phyloP scores from a whole-genome alignment of 305 asterid species.

The Rubia tinctorum region DNA sequence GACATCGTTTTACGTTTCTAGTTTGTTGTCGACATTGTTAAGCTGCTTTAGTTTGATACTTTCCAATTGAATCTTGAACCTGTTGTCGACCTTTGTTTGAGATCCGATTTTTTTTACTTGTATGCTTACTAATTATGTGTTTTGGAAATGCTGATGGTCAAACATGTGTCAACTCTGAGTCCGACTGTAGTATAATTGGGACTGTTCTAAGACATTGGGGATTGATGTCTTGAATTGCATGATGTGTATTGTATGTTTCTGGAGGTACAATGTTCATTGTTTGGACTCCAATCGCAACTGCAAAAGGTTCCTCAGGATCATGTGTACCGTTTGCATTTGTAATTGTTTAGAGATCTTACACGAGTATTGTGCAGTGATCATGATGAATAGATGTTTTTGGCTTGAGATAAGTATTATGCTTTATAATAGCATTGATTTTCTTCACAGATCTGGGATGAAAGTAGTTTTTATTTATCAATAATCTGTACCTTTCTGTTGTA shows the following conservation, averaged over 20 bases:
- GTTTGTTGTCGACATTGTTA: too few relatives aligned
- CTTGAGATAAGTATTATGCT: neutral
- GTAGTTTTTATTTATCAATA: neutral
- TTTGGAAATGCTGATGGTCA: neutral
- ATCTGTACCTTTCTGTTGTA: conserved; percentile 18
- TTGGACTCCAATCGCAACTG: too few relatives aligned
- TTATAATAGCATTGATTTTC: conserved; percentile 1
- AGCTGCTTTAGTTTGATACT: too few relatives aligned
- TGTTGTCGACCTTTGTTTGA: neutral
- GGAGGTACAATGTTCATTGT: too few relatives aligned
- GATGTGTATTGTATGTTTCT: neutral
- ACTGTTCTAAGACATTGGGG: too few relatives aligned
- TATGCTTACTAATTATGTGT: too few relatives aligned
- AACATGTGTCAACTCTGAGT: neutral
- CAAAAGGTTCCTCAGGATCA: too few relatives aligned
- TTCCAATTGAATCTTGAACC: too few relatives aligned
- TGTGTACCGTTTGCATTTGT: neutral
- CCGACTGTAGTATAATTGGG: neutral
- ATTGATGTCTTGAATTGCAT: neutral
- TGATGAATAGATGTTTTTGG: neutral
- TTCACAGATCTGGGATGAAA: neutral
- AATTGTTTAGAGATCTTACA: neutral
- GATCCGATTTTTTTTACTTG: neutral
- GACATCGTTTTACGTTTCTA: too few relatives aligned
- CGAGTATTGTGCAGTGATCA: neutral